Evolutionary conservation across 2,329 filamentous ascomycete genomes (phyloP).

Genomic region (Pseudogymnoascus sp.): DNA sequence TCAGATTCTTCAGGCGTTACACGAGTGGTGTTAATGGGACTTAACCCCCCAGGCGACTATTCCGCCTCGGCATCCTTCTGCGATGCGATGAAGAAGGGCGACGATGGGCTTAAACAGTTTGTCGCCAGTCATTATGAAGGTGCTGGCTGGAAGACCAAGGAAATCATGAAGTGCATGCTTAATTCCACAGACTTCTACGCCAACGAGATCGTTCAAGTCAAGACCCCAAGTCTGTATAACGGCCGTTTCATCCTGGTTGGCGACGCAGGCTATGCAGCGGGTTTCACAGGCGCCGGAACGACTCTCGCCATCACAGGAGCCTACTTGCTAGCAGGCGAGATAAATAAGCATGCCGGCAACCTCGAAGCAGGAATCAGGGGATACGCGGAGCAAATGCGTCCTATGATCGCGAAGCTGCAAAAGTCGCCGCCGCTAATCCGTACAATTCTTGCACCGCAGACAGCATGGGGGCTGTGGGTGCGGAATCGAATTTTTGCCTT

Average conservation of each 20-base stretch:
- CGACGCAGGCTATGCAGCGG: constrained; percentile 34
- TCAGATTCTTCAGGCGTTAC: constrained; percentile 28
- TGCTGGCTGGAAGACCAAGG: constrained; percentile 36
- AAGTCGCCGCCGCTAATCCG: constrained; percentile 27
- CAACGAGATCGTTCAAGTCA: constrained; percentile 33
- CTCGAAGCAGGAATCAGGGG: constrained; percentile 28
- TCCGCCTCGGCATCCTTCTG: constrained; percentile 31
- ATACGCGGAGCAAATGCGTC: constrained; percentile 33
- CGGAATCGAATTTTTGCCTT: constrained; percentile 36
- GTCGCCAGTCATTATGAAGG: constrained; percentile 27
- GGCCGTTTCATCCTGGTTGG: constrained; percentile 15
- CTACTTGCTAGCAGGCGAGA: constrained; percentile 41
- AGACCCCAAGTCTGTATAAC: constrained; percentile 29
- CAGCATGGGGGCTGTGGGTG: constrained; percentile 37
- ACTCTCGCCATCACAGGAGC: constrained; percentile 34
- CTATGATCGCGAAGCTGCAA: constrained; percentile 24
- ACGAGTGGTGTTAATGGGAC: constrained; percentile 30
- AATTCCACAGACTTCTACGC: constrained; percentile 34
- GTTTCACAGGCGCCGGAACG: constrained; percentile 36
- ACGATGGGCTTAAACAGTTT: constrained; percentile 29
- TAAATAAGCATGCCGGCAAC: constrained; percentile 26
- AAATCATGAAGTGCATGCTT: constrained; percentile 32
- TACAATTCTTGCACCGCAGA: constrained; percentile 36
- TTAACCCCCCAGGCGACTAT: constrained; percentile 26
- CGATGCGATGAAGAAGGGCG: constrained; percentile 32